phyloP scores from a whole-genome alignment of 2,329 filamentous ascomycete species.

The Xylaria sp. region DNA sequence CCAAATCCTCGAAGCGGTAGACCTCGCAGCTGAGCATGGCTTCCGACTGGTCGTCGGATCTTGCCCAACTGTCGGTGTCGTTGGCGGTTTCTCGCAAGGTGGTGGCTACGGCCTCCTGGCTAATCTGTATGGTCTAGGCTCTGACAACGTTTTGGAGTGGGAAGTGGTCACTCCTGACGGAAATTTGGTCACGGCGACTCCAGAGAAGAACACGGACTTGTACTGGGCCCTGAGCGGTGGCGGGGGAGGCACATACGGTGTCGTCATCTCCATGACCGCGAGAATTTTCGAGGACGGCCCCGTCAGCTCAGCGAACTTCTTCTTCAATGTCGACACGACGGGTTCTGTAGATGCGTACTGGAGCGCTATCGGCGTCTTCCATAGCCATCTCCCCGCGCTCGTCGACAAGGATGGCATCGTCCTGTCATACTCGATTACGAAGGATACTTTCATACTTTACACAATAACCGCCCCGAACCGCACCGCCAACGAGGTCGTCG shows the following conservation, averaged over 20 bases:
- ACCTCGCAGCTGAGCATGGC: slow-evolving; percentile 44
- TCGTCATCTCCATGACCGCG: slow-evolving; percentile 48
- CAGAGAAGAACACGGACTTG: slow-evolving; percentile 50
- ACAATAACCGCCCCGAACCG: background rate
- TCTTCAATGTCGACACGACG: background rate
- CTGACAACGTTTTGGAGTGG: slow-evolving; percentile 56
- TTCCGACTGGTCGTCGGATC: slow-evolving; percentile 53
- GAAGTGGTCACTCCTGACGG: slow-evolving; percentile 55
- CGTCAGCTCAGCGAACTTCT: background rate
- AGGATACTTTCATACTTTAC: slow-evolving; percentile 14
- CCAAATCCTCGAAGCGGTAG: slow-evolving; percentile 48
- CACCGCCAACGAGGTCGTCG: background rate
- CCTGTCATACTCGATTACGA: background rate
- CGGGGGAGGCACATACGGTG: slow-evolving; percentile 50
- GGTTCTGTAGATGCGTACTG: background rate
- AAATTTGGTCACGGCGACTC: slow-evolving; percentile 46
- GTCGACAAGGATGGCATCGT: slow-evolving; percentile 22
- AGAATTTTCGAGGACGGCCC: slow-evolving; percentile 40
- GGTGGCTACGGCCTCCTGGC: slow-evolving; percentile 60
- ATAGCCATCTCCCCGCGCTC: slow-evolving; percentile 37
- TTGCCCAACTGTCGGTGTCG: slow-evolving; percentile 55
- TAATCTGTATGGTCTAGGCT: slow-evolving; percentile 53
- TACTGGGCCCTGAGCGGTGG: slow-evolving; percentile 58
- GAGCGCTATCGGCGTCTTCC: slow-evolving; percentile 43
- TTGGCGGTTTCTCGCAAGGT: slow-evolving; percentile 52